Evolutionary conservation across 768 basidiomycete genomes (phyloP).

Genomic region (Trametes cinnabarina): DNA sequence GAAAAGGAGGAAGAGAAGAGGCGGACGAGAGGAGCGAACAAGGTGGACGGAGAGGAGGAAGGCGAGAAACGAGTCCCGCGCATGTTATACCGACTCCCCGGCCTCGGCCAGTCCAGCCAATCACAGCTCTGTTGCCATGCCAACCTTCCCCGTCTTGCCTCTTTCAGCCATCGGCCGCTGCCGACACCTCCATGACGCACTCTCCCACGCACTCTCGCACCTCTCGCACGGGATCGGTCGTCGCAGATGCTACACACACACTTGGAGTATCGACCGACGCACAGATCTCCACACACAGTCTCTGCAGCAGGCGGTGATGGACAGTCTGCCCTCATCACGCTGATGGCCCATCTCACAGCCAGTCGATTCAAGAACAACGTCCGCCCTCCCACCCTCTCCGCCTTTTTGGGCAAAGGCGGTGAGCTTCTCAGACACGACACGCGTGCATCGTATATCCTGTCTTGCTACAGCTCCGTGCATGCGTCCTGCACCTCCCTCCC

Average conservation of each 20-base stretch:
- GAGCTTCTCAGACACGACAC: background rate
- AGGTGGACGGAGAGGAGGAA: too few relatives aligned
- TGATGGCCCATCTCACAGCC: background rate
- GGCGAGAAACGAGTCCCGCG: too few relatives aligned
- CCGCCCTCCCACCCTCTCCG: background rate
- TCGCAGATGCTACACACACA: too few relatives aligned
- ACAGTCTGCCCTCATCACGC: background rate
- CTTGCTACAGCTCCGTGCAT: too few relatives aligned
- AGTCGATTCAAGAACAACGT: background rate
- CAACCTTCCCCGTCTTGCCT: background rate
- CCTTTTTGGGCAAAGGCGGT: background rate
- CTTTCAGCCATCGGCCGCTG: background rate
- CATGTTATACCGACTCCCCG: too few relatives aligned
- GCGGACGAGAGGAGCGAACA: background rate
- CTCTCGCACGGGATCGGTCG: background rate
- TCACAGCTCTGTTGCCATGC: background rate
- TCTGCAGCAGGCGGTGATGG: background rate
- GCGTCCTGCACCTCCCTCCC: background rate
- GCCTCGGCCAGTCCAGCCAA: conserved; percentile 1
- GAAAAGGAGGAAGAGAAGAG: background rate
- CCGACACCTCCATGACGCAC: background rate
- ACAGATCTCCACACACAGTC: too few relatives aligned
- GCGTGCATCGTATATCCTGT: too few relatives aligned
- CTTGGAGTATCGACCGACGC: too few relatives aligned
- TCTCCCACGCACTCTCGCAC: background rate